Percentiles rank a stretch among this genome's conserved stretches.
phyloP scores from a whole-genome alignment of 352 stramenopile species.

The Phytophthora tentaculata region DNA sequence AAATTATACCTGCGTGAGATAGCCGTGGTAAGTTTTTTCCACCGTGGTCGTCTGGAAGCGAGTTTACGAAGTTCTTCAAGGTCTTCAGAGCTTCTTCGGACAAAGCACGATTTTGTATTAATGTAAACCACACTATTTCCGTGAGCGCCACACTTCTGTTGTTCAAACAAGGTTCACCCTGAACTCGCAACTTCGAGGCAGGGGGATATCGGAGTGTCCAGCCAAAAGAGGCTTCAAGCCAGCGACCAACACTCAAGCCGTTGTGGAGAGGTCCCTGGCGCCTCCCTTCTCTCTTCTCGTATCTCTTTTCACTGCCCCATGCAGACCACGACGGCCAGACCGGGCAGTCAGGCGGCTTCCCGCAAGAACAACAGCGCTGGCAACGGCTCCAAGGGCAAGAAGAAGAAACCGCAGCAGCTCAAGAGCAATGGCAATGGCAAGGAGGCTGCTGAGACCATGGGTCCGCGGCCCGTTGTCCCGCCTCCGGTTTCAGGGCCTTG shows the following conservation, averaged over 20 bases:
- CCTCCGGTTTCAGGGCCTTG: slow-evolving; percentile 48
- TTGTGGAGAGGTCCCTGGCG: slow-evolving; percentile 4
- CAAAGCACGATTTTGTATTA: no score
- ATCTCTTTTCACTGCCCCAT: slow-evolving; percentile 15
- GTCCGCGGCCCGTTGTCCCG: slow-evolving; percentile 29
- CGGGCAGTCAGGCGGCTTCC: slow-evolving; percentile 13
- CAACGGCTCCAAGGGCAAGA: slow-evolving; percentile 45
- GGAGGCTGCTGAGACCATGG: slow-evolving; percentile 9
- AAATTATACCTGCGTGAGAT: no score
- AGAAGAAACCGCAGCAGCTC: slow-evolving; percentile 43
- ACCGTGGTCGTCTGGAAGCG: no score
- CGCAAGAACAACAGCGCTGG: slow-evolving; percentile 32
- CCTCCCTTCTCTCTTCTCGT: slow-evolving; percentile 5
- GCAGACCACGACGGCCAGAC: slow-evolving; percentile 31
- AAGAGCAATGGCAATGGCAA: slow-evolving; percentile 34
- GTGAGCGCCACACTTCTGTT: no score
- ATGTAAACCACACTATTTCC: no score
- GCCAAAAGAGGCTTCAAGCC: slow-evolving; percentile 34
- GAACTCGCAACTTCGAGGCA: slow-evolving; percentile 18
- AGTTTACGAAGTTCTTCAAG: no score
- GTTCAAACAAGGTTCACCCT: slow-evolving; percentile 1
- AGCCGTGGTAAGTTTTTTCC: no score
- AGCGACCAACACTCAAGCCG: slow-evolving; percentile 9
- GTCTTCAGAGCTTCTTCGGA: no score
- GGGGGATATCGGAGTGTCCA: slow-evolving; percentile 22